A percentile compares a stretch with the other conserved stretches of the same genome.
These are phyloP conservation scores for Schizophyllum amplum DNA, from an alignment of 1,284 basidiomycete genomes.

Conservation along the genomic window DNA sequence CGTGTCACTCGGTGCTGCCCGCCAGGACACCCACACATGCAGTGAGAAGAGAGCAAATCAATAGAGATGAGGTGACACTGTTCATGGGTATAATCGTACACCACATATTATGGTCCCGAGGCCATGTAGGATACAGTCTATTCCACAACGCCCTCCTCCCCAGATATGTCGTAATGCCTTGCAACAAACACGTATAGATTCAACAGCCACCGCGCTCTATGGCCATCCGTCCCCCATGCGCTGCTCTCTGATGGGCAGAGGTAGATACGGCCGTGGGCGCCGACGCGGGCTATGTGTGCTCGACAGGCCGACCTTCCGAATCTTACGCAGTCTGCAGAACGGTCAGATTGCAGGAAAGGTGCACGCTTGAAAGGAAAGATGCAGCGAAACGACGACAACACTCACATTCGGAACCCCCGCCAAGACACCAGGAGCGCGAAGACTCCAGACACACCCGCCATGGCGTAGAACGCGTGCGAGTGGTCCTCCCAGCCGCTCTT, in stretches of 20 bases:
- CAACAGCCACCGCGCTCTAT: too few species aligned
- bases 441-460: slow-evolving; percentile 48
- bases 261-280: neutral
- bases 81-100: too few species aligned
- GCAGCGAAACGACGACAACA: slow-evolving; percentile 2
- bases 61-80: too few species aligned
- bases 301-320: slow-evolving; percentile 50
- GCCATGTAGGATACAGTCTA: too few species aligned
- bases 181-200: too few species aligned
- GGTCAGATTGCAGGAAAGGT: slow-evolving; percentile 2
- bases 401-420: slow-evolving; percentile 54
- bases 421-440: slow-evolving; percentile 50
- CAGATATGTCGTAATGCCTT: too few species aligned
- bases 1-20: too few species aligned
- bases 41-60: too few species aligned
- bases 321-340: slow-evolving; percentile 30
- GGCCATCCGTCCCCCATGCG: neutral
- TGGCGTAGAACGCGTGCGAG: slow-evolving; percentile 57
- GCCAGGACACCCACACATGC: too few species aligned
- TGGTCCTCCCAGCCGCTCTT: slow-evolving; percentile 64
- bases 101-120: too few species aligned
- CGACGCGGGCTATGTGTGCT: slow-evolving; percentile 17
- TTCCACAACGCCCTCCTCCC: too few species aligned
- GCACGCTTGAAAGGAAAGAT: neutral
- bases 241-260: neutral